These are phyloP conservation scores for Alternaria novae-zelandiae DNA, from an alignment of 2,329 filamentous ascomycete species.

Conservation along the genomic window DNA sequence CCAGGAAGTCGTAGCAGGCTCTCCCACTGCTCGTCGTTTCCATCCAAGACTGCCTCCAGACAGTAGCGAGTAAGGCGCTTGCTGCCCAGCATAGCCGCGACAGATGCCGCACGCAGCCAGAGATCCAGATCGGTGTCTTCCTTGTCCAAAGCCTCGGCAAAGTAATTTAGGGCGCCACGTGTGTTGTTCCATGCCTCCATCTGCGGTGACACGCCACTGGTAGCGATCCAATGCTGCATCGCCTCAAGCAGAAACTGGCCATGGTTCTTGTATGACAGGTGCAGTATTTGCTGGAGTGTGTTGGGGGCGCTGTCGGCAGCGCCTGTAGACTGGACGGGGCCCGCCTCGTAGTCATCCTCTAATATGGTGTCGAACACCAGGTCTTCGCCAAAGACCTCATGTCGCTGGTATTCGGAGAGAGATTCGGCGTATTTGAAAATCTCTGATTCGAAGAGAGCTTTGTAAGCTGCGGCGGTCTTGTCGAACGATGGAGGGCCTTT, in stretches of 20 bases:
- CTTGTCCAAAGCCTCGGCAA: conserved; percentile 68
- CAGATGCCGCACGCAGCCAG: conserved; percentile 66
- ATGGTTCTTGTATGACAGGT: conserved; percentile 93
- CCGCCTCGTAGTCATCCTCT: conserved; percentile 48
- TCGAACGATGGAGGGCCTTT: conserved; percentile 79
- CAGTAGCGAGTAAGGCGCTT: conserved; percentile 66
- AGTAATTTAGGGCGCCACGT: conserved; percentile 55
- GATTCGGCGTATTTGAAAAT: conserved; percentile 94
- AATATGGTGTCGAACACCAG: conserved; percentile 52
- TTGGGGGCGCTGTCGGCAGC: conserved; percentile 77
- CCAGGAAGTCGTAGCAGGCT: conserved; percentile 63
- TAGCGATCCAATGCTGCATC: conserved; percentile 60
- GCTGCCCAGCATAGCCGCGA: conserved; percentile 64
- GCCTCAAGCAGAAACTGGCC: conserved; percentile 88
- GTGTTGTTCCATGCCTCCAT: conserved; percentile 30
- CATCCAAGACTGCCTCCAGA: conserved; percentile 67
- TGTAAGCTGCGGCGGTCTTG: conserved; percentile 81
- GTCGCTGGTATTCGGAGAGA: conserved; percentile 79
- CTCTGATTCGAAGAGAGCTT: conserved; percentile 84
- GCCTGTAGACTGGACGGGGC: conserved; percentile 57
- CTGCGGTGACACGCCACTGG: conserved; percentile 46
- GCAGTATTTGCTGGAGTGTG: conserved; percentile 85
- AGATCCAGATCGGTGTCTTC: conserved; percentile 70
- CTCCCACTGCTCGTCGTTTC: conserved; percentile 64
- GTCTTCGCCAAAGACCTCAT: conserved; percentile 59